phyloP scores from a whole-genome alignment of 2,329 filamentous ascomycete species.

The Paecilomyces formosus region DNA sequence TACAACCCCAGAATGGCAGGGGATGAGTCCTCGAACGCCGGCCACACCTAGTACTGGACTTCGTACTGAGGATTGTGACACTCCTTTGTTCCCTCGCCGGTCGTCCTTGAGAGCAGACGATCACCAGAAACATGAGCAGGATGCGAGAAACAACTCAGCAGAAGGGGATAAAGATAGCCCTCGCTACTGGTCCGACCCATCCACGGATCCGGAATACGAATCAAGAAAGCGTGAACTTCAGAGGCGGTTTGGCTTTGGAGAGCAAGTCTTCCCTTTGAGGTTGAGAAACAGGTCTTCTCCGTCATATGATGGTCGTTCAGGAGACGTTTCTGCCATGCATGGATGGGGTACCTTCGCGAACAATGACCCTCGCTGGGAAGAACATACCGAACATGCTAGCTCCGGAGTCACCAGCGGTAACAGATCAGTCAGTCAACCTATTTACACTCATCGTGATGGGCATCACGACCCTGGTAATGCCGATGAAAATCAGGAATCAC shows the following conservation, averaged over 20 bases:
- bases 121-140: neutral
- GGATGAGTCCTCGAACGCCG: neutral
- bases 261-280: neutral
- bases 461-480: neutral
- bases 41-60: neutral
- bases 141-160: neutral
- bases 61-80: neutral
- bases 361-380: neutral
- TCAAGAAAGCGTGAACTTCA: neutral
- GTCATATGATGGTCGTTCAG: neutral
- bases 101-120: neutral
- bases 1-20: neutral
- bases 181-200: neutral
- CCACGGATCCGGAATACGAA: neutral
- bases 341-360: neutral
- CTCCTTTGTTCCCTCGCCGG: neutral
- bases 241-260: neutral
- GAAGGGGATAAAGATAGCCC: neutral
- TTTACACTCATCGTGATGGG: neutral
- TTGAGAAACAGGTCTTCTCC: neutral
- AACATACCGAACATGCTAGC: neutral
- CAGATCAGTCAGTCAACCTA: neutral
- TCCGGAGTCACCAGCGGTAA: neutral
- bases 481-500: neutral
- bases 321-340: neutral